phyloP scores from a whole-genome alignment of 306 rosid genomes.

The Dalbergia cultrata region DNA sequence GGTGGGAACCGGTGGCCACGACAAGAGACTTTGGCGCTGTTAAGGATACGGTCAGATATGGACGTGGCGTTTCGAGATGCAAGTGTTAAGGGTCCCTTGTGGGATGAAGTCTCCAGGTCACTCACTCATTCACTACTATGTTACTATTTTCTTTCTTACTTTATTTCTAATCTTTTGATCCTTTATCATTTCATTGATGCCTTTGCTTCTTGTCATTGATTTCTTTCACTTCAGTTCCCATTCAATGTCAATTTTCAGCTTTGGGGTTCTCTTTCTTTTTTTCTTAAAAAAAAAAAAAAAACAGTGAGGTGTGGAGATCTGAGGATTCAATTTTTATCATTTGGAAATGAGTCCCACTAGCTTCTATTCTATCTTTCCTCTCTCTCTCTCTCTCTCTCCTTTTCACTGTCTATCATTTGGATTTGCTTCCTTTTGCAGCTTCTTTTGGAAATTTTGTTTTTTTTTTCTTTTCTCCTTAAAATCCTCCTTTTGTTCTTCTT shows the following conservation, averaged over 20 bases:
- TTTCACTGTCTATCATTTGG: neutral
- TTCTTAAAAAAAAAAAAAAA: neutral
- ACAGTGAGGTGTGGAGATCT: conserved; percentile 50
- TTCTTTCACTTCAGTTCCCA: neutral
- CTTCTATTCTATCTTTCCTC: conserved; percentile 35
- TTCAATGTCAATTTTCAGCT: conserved; percentile 26
- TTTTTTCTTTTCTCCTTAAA: conserved; percentile 4
- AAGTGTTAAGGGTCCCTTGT: conserved; percentile 91
- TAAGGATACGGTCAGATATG: conserved; percentile 93
- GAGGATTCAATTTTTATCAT: conserved; percentile 22
- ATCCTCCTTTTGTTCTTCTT: neutral
- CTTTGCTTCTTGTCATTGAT: neutral
- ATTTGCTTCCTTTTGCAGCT: conserved; percentile 43
- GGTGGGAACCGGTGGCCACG: conserved; percentile 98
- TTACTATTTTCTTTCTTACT: too few relatives aligned
- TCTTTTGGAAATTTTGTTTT: neutral
- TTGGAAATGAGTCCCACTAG: conserved; percentile 33
- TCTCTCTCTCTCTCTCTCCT: neutral
- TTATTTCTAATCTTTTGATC: neutral
- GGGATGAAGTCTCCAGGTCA: conserved; percentile 94
- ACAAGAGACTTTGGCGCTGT: conserved; percentile 86
- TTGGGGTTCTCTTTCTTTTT: neutral
- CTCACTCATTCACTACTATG: neutral
- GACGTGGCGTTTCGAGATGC: conserved; percentile 90
- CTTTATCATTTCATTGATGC: neutral